A percentile compares a stretch with the other conserved stretches of the same genome.
Conservation (phyloP, 768 basidiomycete species). For the Suillus variegatus region DNA sequence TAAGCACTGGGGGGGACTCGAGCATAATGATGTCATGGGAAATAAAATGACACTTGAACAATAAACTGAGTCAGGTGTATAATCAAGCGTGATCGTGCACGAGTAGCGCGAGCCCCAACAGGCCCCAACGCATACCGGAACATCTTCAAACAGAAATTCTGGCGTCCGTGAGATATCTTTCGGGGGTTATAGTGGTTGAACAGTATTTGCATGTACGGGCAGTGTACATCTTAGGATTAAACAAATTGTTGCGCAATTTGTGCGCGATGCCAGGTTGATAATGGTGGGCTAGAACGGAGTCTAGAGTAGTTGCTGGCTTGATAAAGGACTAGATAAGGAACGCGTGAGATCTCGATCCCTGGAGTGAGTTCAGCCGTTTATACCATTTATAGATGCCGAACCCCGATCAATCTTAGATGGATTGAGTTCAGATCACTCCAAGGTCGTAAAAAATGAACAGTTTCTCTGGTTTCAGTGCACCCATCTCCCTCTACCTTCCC, state of each 20-base stretch:
- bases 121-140: too few relatives aligned
- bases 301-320: neutral
- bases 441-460: neutral
- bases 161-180: neutral
- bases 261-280: neutral
- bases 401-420: conserved; percentile 5
- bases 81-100: too few relatives aligned
- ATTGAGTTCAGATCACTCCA: neutral
- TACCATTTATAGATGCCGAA: conserved; percentile 7
- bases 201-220: too few relatives aligned
- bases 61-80: neutral
- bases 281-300: neutral
- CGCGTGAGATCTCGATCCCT: conserved; percentile 19
- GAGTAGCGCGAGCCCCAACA: too few relatives aligned
- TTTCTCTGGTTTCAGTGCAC: neutral
- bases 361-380: conserved; percentile 19
- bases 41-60: neutral
- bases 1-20: too few relatives aligned
- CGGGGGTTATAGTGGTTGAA: neutral
- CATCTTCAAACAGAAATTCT: neutral
- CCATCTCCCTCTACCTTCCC: neutral
- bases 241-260: neutral
- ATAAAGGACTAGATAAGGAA: conserved; percentile 19
- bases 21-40: neutral
- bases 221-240: too few relatives aligned